These are phyloP conservation scores for Dicorynia guianensis DNA, from an alignment of 306 rosid genomes.

Conservation along the genomic window DNA sequence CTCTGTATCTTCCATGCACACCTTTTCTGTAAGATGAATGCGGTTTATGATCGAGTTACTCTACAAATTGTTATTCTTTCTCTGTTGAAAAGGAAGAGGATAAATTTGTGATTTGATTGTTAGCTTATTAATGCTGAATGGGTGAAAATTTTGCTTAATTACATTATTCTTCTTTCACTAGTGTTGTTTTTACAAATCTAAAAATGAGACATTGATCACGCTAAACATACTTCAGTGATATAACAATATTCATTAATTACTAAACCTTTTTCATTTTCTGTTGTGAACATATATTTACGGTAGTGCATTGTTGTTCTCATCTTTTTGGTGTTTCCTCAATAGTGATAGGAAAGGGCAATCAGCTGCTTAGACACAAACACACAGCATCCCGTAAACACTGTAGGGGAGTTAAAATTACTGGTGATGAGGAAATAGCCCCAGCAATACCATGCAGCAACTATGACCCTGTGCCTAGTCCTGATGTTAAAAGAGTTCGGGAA, in stretches of 20 bases:
- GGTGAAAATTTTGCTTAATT: not conserved
- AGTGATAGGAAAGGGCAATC: constrained; percentile 46
- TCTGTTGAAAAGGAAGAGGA: not conserved
- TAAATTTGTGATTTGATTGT: constrained; percentile 14
- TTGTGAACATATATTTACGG: not conserved
- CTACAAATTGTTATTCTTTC: not conserved
- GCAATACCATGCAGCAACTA: constrained; percentile 8
- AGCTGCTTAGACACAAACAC: constrained; percentile 48
- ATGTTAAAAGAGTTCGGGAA: constrained; percentile 57
- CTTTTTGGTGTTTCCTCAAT: constrained; percentile 8
- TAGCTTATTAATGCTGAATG: constrained; percentile 6
- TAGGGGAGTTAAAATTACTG: constrained; percentile 60
- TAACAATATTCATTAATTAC: constrained; percentile 17
- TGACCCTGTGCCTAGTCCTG: constrained; percentile 47
- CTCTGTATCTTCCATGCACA: not conserved
- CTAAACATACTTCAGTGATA: not conserved
- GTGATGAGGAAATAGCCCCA: constrained; percentile 45
- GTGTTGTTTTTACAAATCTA: not conserved
- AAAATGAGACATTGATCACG: constrained; percentile 9
- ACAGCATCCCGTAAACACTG: constrained; percentile 47
- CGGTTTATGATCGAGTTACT: not conserved
- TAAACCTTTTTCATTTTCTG: not conserved
- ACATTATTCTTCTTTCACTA: constrained; percentile 4
- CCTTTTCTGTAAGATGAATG: constrained; percentile 9
- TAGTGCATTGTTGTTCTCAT: not conserved